Evolutionary conservation across 306 rosid genomes (phyloP), one percentile per base, ranked within the genome.

Genomic region (Trichosanthes cucumerina): DNA sequence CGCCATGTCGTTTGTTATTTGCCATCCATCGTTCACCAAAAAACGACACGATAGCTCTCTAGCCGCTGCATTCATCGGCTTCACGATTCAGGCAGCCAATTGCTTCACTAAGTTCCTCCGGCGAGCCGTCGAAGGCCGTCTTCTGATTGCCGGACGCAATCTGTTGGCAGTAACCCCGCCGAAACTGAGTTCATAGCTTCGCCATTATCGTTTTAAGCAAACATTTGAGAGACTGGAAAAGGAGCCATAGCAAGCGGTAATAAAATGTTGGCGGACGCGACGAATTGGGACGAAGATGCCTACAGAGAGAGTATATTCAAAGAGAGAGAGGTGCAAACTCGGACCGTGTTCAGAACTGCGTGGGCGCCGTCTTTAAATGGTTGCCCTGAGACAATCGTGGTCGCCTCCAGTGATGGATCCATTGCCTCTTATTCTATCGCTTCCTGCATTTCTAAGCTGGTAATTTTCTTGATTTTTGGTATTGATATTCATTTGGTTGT

Each of bases 381-480:
- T 69, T 85, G 77, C 73, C 89, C 92, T 4, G 89, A 90, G 52
- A 41, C 88, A 77, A 85, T 94, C 77, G 78, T 94, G 64, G 90
- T 83, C 46, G 96, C 92, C 50, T 89, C 98, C 81, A 90, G 98
- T 78, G 97, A 94, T 68, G 97, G 98, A 46, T 90, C 87, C 78
- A 74, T 90, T 75, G 93, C 96, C 46, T 88, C 95, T 65, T 94
- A 90, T 83, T 85, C 93, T 78, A 87, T 93, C 46, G 69, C 95
- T 60, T 80, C 91, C 54, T 79, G 88, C 83, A 82, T 91, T 76
- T 85, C 92, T 66, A 89, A 91, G 73, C 91, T 84, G 24, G 96
- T 90, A 65, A 33, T 72, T 13, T 69, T 60, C 50, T 70, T 57
- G 13, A 4, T 8, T 5, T 7, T 52, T 6, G 12, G n/a, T 63